phyloP scores from a whole-genome alignment of 306 rosid genomes.

The Castanopsis chinensis region DNA sequence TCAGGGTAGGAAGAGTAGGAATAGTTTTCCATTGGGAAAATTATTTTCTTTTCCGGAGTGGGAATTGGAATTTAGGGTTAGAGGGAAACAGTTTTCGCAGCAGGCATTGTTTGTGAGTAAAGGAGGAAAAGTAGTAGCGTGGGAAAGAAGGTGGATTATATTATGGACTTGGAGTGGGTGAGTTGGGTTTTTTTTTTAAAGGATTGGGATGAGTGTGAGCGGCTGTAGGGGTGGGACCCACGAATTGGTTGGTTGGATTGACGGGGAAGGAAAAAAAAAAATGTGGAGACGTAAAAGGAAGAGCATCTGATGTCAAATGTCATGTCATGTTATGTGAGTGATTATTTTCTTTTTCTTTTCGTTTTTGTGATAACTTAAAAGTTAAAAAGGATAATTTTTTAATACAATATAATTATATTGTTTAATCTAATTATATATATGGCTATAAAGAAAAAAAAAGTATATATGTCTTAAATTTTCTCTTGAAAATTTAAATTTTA shows the following conservation, averaged over 20 bases:
- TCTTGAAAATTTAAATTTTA: no score
- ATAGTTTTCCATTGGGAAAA: conserved; percentile 52
- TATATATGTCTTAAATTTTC: no score
- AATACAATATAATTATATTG: no score
- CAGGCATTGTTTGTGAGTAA: neutral
- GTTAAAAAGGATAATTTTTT: no score
- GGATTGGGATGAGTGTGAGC: no score
- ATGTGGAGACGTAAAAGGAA: conserved; percentile 5
- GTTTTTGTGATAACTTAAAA: neutral
- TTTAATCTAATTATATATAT: no score
- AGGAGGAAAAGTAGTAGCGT: neutral
- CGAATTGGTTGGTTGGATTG: neutral
- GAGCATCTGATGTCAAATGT: neutral
- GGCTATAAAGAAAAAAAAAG: no score
- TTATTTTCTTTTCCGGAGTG: no score
- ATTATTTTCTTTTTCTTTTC: neutral
- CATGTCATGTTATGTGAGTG: neutral
- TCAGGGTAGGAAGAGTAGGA: conserved; percentile 58
- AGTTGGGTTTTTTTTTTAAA: no score
- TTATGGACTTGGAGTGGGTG: neutral
- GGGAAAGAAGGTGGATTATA: neutral
- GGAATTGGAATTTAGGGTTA: neutral
- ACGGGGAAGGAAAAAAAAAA: neutral
- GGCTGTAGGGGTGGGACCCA: conserved; percentile 1
- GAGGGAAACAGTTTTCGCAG: neutral